Percentiles rank a stretch among this genome's conserved stretches.
These are phyloP conservation scores for Gloeophyllum trabeum DNA, from an alignment of 768 basidiomycete genomes.

Conservation along the genomic window DNA sequence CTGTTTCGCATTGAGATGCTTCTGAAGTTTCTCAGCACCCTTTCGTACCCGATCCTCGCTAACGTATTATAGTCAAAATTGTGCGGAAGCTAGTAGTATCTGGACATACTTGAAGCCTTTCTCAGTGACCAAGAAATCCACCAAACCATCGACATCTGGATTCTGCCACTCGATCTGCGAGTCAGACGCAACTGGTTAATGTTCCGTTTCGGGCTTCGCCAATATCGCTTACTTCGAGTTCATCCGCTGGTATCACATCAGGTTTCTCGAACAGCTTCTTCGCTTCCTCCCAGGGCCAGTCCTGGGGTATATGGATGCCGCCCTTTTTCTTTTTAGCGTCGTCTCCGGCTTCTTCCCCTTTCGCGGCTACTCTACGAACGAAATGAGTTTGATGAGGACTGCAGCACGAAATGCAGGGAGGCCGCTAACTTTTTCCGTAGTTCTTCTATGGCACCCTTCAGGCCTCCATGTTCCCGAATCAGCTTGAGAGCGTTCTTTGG, in stretches of 20 bases:
- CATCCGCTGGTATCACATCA: conserved; percentile 76
- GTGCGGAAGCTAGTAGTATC: not conserved
- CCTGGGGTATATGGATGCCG: conserved; percentile 72
- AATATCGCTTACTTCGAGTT: conserved; percentile 62
- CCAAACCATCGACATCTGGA: conserved; percentile 87
- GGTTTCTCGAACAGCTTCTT: conserved; percentile 85
- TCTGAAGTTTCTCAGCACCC: conserved; percentile 87
- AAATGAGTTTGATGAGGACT: not conserved
- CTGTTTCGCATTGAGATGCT: conserved; percentile 81
- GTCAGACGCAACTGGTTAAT: no score
- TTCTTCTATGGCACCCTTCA: conserved; percentile 66
- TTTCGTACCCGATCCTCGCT: conserved; percentile 96
- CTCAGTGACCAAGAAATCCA: conserved; percentile 86
- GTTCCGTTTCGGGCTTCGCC: not conserved
- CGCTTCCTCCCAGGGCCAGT: conserved; percentile 97
- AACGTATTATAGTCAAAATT: not conserved
- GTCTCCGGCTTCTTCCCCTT: conserved; percentile 29
- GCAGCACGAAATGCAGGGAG: no score
- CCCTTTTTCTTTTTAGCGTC: conserved; percentile 69
- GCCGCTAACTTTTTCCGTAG: conserved; percentile 59
- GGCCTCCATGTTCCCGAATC: conserved; percentile 66
- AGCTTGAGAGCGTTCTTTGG: conserved; percentile 94
- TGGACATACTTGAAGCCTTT: conserved; percentile 90
- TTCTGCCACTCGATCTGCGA: conserved; percentile 84
- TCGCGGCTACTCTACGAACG: conserved; percentile 26